Base-by-base conservation (phyloP, 345 rosid genomes). In the Syzygium aqueum region DNA sequence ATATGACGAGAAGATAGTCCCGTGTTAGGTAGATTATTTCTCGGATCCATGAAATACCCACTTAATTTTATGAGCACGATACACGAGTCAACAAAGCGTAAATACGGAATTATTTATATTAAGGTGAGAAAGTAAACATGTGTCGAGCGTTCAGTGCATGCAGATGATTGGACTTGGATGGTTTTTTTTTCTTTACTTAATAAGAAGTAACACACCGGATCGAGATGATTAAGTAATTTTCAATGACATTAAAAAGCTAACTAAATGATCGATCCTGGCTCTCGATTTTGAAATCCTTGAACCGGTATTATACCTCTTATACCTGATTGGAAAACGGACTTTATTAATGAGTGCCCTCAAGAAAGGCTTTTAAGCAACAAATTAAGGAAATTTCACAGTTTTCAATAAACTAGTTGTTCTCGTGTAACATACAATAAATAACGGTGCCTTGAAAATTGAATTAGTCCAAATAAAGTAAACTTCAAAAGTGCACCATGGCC, bases 301-400 rank as follows among this genome's bases (percentile, higher is more conserved):
- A 30, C 23, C 11, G 5, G 12, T 8, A 28, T 59, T 59, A 59
- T 11, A 25, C 28, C 65, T 30, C 11, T 16, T 65, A 28, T 67
- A 30, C 21, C 78, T 67, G 16, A 67, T 17, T 17, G 43, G 30
- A 33, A 33, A 65, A 30, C 16, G 0, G 78, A 30, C 30, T 67
- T 30, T 67, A 33, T 37, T 19, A 17, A 67, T 1, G 2, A 33
- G 0, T 0, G 14, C 2, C 19, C 22, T 25, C 46, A 17, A 33
- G 22, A 33, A 33, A 0, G 19, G 25, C 9, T 33, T 30, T 19
- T 4, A 19, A 33, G 13, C 13, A 17, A 33, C 2, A 3, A 4
- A 33, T 33, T 67, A 33, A 65, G 80, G 46, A 2, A 33, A 15
- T 10, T 67, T 67, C 80, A 37, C 7, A 8, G 5, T 67, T 33